These are phyloP conservation scores for Coleophoma crateriformis DNA, from an alignment of 2,329 filamentous ascomycete genomes.

Conservation along the genomic window DNA sequence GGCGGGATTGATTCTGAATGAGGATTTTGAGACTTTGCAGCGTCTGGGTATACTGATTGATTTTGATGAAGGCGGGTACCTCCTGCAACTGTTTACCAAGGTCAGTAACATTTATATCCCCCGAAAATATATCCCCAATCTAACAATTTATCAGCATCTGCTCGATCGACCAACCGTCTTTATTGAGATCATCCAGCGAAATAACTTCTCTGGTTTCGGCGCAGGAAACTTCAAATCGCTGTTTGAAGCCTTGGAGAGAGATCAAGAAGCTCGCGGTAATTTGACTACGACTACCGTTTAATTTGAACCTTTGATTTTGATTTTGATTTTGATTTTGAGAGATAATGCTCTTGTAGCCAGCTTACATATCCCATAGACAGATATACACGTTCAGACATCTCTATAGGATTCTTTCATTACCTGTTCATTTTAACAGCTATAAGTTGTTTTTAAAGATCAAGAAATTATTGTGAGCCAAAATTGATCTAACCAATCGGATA, in stretches of 20 bases:
- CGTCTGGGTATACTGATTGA: conserved; percentile 81
- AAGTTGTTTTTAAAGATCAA: no score
- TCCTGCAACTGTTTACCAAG: conserved; percentile 65
- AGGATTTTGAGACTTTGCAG: conserved; percentile 72
- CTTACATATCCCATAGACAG: no score
- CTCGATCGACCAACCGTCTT: conserved; percentile 67
- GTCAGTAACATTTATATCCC: no score
- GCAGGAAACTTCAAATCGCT: conserved; percentile 89
- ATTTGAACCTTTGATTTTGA: no score
- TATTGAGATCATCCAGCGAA: conserved; percentile 87
- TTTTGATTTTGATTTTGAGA: no score
- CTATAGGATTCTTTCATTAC: no score
- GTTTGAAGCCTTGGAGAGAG: conserved; percentile 88
- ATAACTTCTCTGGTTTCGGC: conserved; percentile 83
- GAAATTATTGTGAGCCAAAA: no score
- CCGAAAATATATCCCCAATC: no score
- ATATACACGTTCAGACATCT: no score
- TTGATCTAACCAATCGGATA: no score
- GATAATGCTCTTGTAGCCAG: no score
- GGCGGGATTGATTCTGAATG: conserved; percentile 54
- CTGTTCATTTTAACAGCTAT: no score
- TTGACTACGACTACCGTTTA: background rate
- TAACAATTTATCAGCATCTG: conserved; percentile 29
- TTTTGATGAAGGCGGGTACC: conserved; percentile 84
- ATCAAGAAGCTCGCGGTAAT: conserved; percentile 29